Evolutionary conservation across 345 rosid species (phyloP).

Genomic region (Eucalyptus paniculata): DNA sequence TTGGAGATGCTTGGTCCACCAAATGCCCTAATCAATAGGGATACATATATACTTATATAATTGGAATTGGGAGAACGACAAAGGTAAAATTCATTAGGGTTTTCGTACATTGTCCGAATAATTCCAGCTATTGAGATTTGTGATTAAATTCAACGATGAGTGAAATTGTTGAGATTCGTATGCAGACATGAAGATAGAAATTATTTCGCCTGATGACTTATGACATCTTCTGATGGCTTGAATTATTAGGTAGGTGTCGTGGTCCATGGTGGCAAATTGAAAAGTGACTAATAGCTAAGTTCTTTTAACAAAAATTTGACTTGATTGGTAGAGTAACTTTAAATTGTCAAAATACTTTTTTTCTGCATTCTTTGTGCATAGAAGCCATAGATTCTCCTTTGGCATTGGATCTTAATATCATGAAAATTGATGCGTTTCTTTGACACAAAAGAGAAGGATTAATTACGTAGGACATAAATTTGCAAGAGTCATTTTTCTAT

Average conservation of each 20-base stretch:
- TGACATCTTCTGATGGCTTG: not conserved
- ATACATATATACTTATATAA: not conserved
- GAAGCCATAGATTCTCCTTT: not conserved
- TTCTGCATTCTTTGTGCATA: not conserved
- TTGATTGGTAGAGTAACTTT: not conserved
- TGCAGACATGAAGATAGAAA: not conserved
- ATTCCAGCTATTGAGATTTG: not conserved
- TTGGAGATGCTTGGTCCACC: not conserved
- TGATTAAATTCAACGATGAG: not conserved
- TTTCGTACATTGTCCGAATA: not conserved
- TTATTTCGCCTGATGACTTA: not conserved
- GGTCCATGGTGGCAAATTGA: not conserved
- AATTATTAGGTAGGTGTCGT: not conserved
- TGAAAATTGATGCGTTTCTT: not conserved
- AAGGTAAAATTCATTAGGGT: not conserved
- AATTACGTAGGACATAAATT: not conserved
- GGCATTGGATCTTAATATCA: not conserved
- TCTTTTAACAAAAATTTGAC: not conserved
- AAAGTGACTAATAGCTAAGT: not conserved
- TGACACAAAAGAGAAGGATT: not conserved
- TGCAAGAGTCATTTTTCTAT: not conserved
- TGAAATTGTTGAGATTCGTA: not conserved
- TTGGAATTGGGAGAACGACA: not conserved
- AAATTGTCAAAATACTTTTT: not conserved
- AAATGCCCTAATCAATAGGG: not conserved